phyloP scores from a whole-genome alignment of 345 rosid genomes.

The Salix suchowensis region DNA sequence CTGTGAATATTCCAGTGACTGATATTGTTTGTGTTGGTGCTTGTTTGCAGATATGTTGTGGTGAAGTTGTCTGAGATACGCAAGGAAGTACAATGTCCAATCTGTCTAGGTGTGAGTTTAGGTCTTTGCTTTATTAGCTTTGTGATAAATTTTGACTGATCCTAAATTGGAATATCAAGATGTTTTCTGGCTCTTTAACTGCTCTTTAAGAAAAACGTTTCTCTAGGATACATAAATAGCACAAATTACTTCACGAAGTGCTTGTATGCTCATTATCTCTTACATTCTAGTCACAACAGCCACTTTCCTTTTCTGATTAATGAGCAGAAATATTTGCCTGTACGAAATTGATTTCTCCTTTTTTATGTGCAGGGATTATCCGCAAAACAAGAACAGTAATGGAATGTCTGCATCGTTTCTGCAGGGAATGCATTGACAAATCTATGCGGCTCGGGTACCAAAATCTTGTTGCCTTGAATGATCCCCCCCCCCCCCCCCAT shows the following conservation, averaged over 20 bases:
- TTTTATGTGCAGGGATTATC: constrained; percentile 52
- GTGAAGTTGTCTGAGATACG: constrained; percentile 58
- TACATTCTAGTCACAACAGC: background rate
- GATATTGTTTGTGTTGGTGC: background rate
- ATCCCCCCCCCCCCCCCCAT: background rate
- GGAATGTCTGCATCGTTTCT: constrained; percentile 86
- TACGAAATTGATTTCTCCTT: constrained; percentile 2
- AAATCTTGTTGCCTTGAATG: constrained; percentile 7
- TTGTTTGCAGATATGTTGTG: constrained; percentile 36
- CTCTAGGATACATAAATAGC: background rate
- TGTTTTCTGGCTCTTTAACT: background rate
- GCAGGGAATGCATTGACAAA: constrained; percentile 82
- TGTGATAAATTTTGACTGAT: background rate
- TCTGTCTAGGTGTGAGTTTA: constrained; percentile 55
- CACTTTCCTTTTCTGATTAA: constrained; percentile 1
- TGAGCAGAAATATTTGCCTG: background rate
- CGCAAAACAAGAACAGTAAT: constrained; percentile 81
- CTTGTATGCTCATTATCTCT: background rate
- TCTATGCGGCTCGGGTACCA: constrained; percentile 78
- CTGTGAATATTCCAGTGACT: background rate
- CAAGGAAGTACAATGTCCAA: constrained; percentile 76
- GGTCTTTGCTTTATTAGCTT: background rate
- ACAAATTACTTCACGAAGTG: background rate
- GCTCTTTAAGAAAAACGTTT: background rate
- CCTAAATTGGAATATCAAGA: background rate